Evolutionary conservation across 2,329 filamentous ascomycete genomes (phyloP), one percentile per base, ranked within the genome.

Genomic region (Exophiala sp.): DNA sequence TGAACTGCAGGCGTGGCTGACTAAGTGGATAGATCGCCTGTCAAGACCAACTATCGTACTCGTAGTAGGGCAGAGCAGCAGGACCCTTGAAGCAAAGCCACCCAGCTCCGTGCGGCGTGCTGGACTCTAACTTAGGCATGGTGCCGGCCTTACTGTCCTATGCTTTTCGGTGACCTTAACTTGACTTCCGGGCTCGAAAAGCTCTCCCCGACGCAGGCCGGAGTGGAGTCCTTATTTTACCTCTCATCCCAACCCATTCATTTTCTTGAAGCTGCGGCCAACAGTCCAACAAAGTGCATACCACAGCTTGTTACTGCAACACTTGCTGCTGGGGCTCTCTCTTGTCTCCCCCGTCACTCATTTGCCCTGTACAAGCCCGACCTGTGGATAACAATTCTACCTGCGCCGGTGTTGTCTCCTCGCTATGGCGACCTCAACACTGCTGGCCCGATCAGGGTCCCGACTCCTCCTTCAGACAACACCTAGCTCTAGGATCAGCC

Each of bases 371-470:
- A 32, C 35, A 29, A 32, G 40, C 38, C 20, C 39, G 43, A 46
- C 44, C 48, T 29, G 53, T 36, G 57, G 46, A 39, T 45, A 40
- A 9, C 20, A 44, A 33, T 35, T 36, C 16, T 40, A 18, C 50
- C 29, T 46, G 36, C 49, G 49, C 50, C 52, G 39, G 55, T 49
- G 21, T 43, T 50, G 50, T 35, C 39, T 38, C 34, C 36, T 55
- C 71, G 76, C 72, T 69, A 83, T 83, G 80, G 78, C 80, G 70
- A 78, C 80, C 66, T 70, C 71, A 65, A 69, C 68, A 65, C 68
- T 75, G 60, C 69, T 75, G 62, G 73, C 74, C 69, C 72, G 73
- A 65, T 69, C 68, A 55, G 69, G 71, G 59, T 69, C 70, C 64
- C 71, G 72, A 60, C 71, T 73, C 65, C 65, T 75, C 52, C 65